Percentiles rank a stretch among this genome's conserved stretches.
These are phyloP conservation scores for Parasitella parasitica DNA, from an alignment of 371 early-diverging fungal species.

Conservation along the genomic window DNA sequence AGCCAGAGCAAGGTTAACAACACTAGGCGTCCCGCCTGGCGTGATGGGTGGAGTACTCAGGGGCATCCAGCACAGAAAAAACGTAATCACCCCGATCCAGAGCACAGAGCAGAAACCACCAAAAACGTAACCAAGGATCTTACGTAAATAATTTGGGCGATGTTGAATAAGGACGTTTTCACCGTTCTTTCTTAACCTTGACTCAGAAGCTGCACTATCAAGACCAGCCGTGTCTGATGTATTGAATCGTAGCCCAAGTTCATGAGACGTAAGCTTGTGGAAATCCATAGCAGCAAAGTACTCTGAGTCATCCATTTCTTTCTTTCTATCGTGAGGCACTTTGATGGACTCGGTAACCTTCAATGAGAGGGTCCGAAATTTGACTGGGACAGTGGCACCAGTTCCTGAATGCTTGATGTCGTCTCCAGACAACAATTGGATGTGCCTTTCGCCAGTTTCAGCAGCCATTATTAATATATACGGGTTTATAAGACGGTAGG, in stretches of 20 bases:
- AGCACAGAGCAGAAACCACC: conserved; percentile 37
- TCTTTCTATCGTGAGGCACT: neutral
- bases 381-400: neutral
- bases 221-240: neutral
- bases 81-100: conserved; percentile 37
- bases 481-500: too few relatives aligned
- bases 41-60: conserved; percentile 29
- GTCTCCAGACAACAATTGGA: neutral
- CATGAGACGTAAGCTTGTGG: neutral
- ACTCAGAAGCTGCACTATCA: neutral
- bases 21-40: neutral
- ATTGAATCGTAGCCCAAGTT: neutral
- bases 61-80: conserved; percentile 33
- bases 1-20: conserved; percentile 30
- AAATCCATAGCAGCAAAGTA: neutral
- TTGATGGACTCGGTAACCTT: neutral
- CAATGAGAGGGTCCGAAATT: neutral
- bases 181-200: conserved; percentile 25
- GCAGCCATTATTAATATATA: neutral
- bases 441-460: neutral
- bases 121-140: conserved; percentile 36
- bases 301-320: neutral
- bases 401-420: neutral
- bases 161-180: conserved; percentile 44
- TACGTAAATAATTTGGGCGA: conserved; percentile 38